Base-by-base conservation (phyloP, 2,329 filamentous ascomycete species). In the Epichloe amarillans region DNA sequence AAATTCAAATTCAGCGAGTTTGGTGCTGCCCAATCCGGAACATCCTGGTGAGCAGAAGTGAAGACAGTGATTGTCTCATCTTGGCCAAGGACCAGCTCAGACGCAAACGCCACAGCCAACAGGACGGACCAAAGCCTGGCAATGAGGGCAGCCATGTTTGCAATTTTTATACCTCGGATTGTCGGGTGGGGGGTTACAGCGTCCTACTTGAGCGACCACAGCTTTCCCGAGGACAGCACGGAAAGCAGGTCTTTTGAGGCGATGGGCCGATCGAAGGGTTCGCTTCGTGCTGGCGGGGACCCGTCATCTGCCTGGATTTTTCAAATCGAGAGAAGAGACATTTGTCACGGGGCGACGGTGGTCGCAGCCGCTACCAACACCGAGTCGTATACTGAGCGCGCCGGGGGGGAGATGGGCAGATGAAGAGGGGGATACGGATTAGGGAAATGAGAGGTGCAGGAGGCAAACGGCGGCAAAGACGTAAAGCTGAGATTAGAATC, bases 1-100 rank as follows among this genome's bases (percentile, higher is more conserved):
- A 75, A 55, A 40, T 62, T 61, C 46, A 77, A 62, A 41, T 68
- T 64, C 66, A 77, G 68, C 46, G 64, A 62, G 38, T 65, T 69
- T 19, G 63, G 59, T 3, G 59, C 50, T 49, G 69, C 65, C 69
- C 68, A 73, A 33, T 61, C 57, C 3, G 70, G 68, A 0, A 69
- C 58, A 2, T 68, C 60, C 37, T 57, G 55, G 52, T 68, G 58
- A 11, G 66, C 55, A 23, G 64, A 62, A 35, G 67, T 71, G n/a
- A 52, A 49, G 33, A 53, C 48, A 48, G 61, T 61, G 50, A 63
- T 60, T 36, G 21, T 8, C 38, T 62, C 58, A 47, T 65, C 53
- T 50, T 68, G 61, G 42, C 65, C 63, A 53, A 66, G 46, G 21
- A 58, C 61, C 47, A 63, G 54, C 49, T 61, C 60, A 50, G 60